Percentiles rank a stretch among this genome's conserved stretches.
Conservation (phyloP, 2,329 filamentous ascomycete species). For the Ophiostoma ulmi region DNA sequence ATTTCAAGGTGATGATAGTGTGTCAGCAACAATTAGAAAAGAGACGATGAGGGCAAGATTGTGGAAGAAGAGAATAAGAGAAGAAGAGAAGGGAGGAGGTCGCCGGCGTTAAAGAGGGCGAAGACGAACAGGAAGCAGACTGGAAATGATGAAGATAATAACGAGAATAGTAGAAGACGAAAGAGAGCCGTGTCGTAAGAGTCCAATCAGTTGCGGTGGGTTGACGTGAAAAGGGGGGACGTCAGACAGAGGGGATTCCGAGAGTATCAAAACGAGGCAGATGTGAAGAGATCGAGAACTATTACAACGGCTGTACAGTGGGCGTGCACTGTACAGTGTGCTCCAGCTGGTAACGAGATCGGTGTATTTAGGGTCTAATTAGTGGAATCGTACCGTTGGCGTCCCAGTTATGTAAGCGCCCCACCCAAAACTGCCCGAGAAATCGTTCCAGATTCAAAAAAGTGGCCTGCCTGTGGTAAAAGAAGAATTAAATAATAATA, state of each 20-base stretch:
- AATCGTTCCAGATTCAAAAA: slow-evolving; percentile 25
- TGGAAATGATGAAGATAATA: background rate
- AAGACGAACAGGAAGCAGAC: background rate
- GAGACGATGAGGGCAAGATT: background rate
- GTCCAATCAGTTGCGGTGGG: background rate
- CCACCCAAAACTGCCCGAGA: background rate
- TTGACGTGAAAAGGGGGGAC: slow-evolving; percentile 12
- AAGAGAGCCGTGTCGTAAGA: background rate
- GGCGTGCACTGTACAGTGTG: background rate
- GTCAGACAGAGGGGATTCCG: background rate
- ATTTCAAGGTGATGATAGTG: background rate
- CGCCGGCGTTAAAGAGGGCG: background rate
- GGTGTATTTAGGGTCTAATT: background rate
- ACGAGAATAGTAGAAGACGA: background rate
- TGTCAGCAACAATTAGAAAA: background rate
- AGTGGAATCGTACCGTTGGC: slow-evolving; percentile 1
- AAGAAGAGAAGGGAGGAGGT: background rate
- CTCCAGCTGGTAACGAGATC: background rate
- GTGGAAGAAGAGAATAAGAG: background rate
- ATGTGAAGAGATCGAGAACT: slow-evolving; percentile 4
- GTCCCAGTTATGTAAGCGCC: slow-evolving; percentile 6
- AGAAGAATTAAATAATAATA: background rate
- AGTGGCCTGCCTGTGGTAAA: slow-evolving; percentile 18
- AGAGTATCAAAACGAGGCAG: background rate
- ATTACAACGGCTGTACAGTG: background rate